A percentile compares a stretch with the other conserved stretches of the same genome.
These are phyloP conservation scores for Leishmania tarentolae DNA, from an alignment of 208 protist species.

Conservation along the genomic window DNA sequence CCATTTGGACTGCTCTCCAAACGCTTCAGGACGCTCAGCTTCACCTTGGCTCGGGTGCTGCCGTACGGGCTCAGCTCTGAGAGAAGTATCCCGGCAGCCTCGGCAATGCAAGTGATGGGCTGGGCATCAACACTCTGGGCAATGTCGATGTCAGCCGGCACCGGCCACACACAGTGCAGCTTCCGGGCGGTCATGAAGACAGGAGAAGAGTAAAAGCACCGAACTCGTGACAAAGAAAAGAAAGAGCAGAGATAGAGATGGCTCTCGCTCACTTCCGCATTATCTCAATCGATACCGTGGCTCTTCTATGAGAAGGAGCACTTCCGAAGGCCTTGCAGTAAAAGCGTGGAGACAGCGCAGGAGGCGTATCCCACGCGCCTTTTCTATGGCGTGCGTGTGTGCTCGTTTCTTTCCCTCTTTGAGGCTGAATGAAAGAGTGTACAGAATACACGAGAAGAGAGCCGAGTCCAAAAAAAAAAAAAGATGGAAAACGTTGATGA, in stretches of 20 bases:
- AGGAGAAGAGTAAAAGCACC: conserved; percentile 14
- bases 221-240: not conserved
- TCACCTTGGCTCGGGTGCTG: conserved; percentile 90
- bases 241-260: not conserved
- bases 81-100: conserved; percentile 77
- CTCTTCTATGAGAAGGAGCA: not conserved
- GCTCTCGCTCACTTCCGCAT: not conserved
- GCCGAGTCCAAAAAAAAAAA: not conserved
- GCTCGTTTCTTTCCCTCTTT: not conserved
- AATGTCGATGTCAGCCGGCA: conserved; percentile 96
- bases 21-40: conserved; percentile 87
- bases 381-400: not conserved
- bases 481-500: not conserved
- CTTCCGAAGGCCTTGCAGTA: not conserved
- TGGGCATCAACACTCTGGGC: conserved; percentile 80
- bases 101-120: conserved; percentile 79
- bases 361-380: not conserved
- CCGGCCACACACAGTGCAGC: conserved; percentile 63
- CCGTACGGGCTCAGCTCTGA: conserved; percentile 95
- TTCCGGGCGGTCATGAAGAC: conserved; percentile 55
- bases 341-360: not conserved
- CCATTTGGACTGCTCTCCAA: conserved; percentile 76
- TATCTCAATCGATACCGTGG: not conserved
- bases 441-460: conserved; percentile 1
- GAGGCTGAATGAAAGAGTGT: not conserved